Base-by-base conservation (phyloP, 2,329 filamentous ascomycete species). In the Diaporthe batatas region DNA sequence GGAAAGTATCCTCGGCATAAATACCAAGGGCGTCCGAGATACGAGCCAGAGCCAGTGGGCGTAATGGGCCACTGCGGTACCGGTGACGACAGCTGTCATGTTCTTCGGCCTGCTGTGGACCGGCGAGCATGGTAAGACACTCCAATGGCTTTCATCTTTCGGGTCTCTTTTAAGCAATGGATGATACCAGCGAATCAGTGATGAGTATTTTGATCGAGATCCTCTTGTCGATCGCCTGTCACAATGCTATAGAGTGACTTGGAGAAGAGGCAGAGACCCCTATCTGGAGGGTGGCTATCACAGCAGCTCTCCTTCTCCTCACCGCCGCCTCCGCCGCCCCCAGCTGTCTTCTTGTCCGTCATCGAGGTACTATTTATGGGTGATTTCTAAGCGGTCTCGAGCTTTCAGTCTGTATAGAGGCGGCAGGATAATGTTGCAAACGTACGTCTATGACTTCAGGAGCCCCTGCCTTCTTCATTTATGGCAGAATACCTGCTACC, bases 1-100 rank as follows among this genome's bases (percentile, higher is more conserved):
- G 3, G 83, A 85, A 14, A 85, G 83, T 76, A 83, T 87, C 71
- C 86, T 89, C 75, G 86, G 87, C 70, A 88, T 89, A 85, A 88
- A 89, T 77, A 86, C 86, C 5, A 79, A 79, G 64, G 87, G 88
- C 75, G 80, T 88, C 6, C 14, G 58, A 25, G 39, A 62, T 18
- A 62, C 39, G 39, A 39, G 44, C 16, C 23, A 44, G 16, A 16
- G 23, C 4, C 86, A 88, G 78, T 86, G 85, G 83, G 76, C 84
- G 3, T 89, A 86, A 78, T 89, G 87, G 87, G 82, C 80, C 2
- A 81, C 83, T 0, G 85, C 86, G 2, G 71, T 88, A 14, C 86
- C 86, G 0, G 79, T 88, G 3, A 88, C 86, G 0, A 65, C 83
- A 0, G 71, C 81, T 3, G 81, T 86, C 34, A 81, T 87, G 39